Base-by-base conservation (phyloP, 306 rosid genomes). In the Quercus ilex region DNA sequence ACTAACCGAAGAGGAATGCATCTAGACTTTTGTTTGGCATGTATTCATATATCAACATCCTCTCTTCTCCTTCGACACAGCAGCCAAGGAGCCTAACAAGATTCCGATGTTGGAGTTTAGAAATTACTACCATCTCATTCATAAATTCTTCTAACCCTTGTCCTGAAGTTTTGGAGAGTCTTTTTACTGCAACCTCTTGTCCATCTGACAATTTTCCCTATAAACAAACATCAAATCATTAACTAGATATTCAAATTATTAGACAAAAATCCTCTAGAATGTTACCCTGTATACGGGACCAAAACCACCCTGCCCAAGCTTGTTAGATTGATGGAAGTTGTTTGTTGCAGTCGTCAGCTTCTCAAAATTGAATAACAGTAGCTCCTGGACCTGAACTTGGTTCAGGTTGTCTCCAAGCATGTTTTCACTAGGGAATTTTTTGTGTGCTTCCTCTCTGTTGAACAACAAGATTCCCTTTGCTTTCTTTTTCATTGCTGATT, bases 11-110 rank as follows among this genome's bases (percentile, higher is more conserved):
- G 6, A 88, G 68, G 57, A 78, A 80, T 10, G 91, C 83, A 69
- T 85, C 91, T 77, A 87, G 75, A 59, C 91, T 87, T 65, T 77
- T 74, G 59, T 87, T 87, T 69, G 87, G 88, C 91, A 87, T 87
- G 43, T 77, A 84, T 56, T 82, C 90, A 77, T 87, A 87, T 0
- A 87, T 77, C 73, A 87, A 43, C 78, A 87, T 87, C 17, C 75
- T 85, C 56, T 87, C 91, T 0, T 76, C 76, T 52, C 79, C 35
- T 78, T 87, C 87, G n/a, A 82, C 31, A 38, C 91, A 85, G 23
- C 88, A 87, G 10, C 91, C 88, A 25, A 80, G 74, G 46, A 88
- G 77, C 21, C 84, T 77, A 21, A 88, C 89, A 60, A 88, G 87
- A 85, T 88, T 88, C 18, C 87, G 80, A 63, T 88, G 91, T 51